A percentile compares a stretch with the other conserved stretches of the same genome.
phyloP scores from a whole-genome alignment of 1,139 yeast species.

The Hansenula anomala region DNA sequence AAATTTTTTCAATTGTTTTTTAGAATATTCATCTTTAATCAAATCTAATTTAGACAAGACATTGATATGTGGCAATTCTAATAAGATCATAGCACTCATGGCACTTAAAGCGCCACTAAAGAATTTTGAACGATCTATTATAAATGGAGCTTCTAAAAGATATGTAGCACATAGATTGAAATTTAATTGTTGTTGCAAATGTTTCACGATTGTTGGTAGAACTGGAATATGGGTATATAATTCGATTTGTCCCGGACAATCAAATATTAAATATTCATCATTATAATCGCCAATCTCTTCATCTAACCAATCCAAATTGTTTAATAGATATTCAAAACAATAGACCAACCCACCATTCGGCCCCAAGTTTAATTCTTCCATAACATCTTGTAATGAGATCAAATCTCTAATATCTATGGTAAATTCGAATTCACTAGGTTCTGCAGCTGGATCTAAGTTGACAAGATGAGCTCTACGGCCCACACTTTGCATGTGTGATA shows the following conservation, averaged over 20 bases:
- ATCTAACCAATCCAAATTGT: conserved; percentile 94
- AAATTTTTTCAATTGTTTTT: conserved; percentile 73
- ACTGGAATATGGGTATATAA: conserved; percentile 93
- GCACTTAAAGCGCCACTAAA: conserved; percentile 95
- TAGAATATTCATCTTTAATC: conserved; percentile 68
- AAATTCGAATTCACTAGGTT: conserved; percentile 85
- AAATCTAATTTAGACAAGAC: conserved; percentile 82
- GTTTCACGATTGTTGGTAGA: conserved; percentile 81
- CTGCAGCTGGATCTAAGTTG: conserved; percentile 97
- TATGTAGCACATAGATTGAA: conserved; percentile 92
- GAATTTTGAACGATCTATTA: conserved; percentile 83
- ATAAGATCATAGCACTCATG: conserved; percentile 95
- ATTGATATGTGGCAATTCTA: conserved; percentile 93
- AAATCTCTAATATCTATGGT: conserved; percentile 90
- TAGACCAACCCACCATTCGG: conserved; percentile 94
- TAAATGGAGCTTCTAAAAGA: conserved; percentile 89
- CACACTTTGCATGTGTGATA: conserved; percentile 81
- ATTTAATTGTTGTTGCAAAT: conserved; percentile 70
- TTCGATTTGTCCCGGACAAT: conserved; percentile 98
- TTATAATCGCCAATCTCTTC: conserved; percentile 91
- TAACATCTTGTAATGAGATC: conserved; percentile 90
- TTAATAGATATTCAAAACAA: conserved; percentile 84
- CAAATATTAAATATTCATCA: conserved; percentile 91
- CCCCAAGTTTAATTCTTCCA: conserved; percentile 91
- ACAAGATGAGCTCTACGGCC: conserved; percentile 95